phyloP scores from a whole-genome alignment of 148 eudicot genomes.

The Silene uniflora region DNA sequence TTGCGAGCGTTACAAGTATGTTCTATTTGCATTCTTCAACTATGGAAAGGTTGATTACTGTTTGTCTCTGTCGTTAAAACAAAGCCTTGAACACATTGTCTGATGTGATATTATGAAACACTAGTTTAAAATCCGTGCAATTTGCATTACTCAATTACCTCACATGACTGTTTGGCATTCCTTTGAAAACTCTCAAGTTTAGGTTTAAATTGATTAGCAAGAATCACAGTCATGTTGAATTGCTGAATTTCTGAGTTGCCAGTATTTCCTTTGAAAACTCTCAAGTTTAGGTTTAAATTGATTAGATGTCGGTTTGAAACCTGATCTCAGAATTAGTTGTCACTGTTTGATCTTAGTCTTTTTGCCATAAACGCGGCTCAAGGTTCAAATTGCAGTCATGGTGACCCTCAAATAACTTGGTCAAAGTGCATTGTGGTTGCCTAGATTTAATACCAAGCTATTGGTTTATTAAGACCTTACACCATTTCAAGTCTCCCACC shows the following conservation, averaged over 20 bases:
- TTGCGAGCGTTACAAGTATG: slow-evolving; percentile 90
- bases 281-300: too few species aligned
- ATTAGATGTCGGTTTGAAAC: neutral
- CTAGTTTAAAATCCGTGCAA: too few species aligned
- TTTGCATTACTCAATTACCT: too few species aligned
- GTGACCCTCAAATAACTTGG: neutral
- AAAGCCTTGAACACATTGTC: neutral
- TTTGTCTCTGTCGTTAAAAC: neutral
- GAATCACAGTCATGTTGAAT: too few species aligned
- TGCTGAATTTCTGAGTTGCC: too few species aligned
- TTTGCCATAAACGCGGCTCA: neutral
- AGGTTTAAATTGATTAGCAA: too few species aligned
- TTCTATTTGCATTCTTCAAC: neutral
- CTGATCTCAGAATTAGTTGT: neutral
- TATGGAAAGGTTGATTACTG: neutral
- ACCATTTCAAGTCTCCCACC: neutral
- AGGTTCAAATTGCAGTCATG: neutral
- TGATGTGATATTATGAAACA: too few species aligned
- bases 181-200: too few species aligned
- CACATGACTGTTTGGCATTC: too few species aligned
- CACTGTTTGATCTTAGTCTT: neutral
- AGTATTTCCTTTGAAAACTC: too few species aligned
- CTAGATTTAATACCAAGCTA: neutral
- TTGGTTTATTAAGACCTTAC: neutral
- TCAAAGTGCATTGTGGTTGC: neutral